Evolutionary conservation across 345 rosid genomes (phyloP).

Genomic region (Populus euphratica): DNA sequence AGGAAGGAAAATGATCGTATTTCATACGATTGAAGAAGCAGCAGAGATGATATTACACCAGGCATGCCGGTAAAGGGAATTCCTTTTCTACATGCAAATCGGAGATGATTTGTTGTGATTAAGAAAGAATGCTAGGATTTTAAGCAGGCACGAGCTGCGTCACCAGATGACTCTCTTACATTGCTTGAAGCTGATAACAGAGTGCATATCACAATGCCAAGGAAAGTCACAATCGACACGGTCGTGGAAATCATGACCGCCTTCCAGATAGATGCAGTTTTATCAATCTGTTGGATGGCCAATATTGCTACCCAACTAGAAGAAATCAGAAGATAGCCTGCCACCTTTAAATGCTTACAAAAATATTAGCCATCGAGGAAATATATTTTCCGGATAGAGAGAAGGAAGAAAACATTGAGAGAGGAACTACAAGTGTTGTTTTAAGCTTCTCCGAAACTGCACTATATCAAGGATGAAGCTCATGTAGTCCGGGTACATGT

Average conservation of each 20-base stretch:
- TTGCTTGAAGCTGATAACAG: constrained; percentile 65
- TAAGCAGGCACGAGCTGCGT: not conserved
- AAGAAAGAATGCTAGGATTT: not conserved
- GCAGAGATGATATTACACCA: not conserved
- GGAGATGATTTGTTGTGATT: not conserved
- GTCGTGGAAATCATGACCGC: constrained; percentile 37
- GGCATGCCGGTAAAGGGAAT: not conserved
- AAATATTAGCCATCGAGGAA: constrained; percentile 9
- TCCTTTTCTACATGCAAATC: not conserved
- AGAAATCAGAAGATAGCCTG: constrained; percentile 62
- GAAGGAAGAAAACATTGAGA: not conserved
- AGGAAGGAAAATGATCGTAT: not conserved
- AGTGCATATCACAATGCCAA: constrained; percentile 37
- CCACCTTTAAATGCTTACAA: constrained; percentile 26
- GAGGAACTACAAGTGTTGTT: not conserved
- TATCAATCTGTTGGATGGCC: constrained; percentile 32
- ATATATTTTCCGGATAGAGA: not conserved
- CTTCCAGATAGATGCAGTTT: constrained; percentile 36
- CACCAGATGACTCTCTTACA: constrained; percentile 78
- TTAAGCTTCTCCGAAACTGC: not conserved
- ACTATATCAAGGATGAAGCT: constrained; percentile 59
- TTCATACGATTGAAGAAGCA: not conserved
- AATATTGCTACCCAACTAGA: constrained; percentile 52
- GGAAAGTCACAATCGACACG: constrained; percentile 52
- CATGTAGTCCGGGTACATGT: constrained; percentile 51